Conservation (phyloP, 2,329 filamentous ascomycete genomes). For the Clarireedia hainanense region DNA sequence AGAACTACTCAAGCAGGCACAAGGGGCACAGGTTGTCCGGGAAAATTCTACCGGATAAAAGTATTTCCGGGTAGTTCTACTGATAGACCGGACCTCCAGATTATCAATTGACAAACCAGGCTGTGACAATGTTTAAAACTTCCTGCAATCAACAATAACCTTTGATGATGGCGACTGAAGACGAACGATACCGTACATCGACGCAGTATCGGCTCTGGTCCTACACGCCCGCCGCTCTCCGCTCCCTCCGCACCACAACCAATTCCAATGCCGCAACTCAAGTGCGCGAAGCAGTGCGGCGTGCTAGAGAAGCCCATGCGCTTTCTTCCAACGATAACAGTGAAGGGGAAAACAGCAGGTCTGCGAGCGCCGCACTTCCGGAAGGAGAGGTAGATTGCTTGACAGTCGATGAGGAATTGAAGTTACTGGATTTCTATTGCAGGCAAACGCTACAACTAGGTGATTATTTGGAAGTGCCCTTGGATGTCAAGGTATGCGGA, state of each 20-base stretch:
- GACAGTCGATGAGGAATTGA: conserved; percentile 73
- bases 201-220: conserved; percentile 93
- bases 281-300: conserved; percentile 48
- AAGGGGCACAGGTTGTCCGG: no score
- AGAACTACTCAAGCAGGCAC: no score
- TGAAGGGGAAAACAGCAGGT: conserved; percentile 29
- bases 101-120: no score
- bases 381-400: conserved; percentile 63
- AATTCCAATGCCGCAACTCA: conserved; percentile 71
- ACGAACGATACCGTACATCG: conserved; percentile 81
- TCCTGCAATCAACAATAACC: neutral
- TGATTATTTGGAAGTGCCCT: conserved; percentile 52
- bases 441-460: conserved; percentile 49
- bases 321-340: conserved; percentile 27
- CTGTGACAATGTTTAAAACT: neutral
- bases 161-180: conserved; percentile 47
- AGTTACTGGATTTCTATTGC: conserved; percentile 74
- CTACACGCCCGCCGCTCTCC: conserved; percentile 67
- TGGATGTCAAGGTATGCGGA: conserved; percentile 46
- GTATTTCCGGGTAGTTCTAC: neutral
- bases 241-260: conserved; percentile 65
- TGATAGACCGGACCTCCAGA: neutral
- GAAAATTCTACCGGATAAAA: neutral
- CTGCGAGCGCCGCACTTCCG: conserved; percentile 15
- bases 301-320: conserved; percentile 34